Base-by-base conservation (phyloP, 768 basidiomycete genomes). In the Russula foetens region DNA sequence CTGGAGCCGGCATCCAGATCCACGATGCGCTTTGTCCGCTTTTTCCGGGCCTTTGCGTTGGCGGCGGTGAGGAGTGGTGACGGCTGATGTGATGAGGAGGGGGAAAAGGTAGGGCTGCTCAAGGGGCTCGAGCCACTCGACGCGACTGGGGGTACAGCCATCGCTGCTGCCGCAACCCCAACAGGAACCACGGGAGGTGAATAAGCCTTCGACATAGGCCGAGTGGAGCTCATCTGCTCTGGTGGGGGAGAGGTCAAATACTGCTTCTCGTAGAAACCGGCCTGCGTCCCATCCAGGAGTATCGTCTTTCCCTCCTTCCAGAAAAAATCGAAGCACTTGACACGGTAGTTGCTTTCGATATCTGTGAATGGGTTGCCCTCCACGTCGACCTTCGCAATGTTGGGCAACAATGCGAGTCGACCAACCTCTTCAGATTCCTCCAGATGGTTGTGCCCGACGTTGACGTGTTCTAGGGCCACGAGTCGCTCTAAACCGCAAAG, bases 401-500 rank as follows among this genome's bases (percentile, higher is more conserved):
- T 84, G 14, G 93, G 91, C 39, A 98, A 76, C 7, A 81, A 77
- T 0, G 90, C 84, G 24, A 98, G 75, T 31, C 96, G 78, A 8
- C 92, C 89, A 9, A 98, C 77, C 71, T 98, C 96, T 11, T 84
- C 84, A 49, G 82, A 83, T 66, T 98, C 96, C 51, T 87, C 83
- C 38, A 98, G 74, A 55, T 82, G 74, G 65, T 98, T 98, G 56
- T 77, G 71, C 7, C 92, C 81, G 17, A 98, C 75, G 71, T 98
- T 95, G 29, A 97, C 79, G 38, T 90, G 82, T 69, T 95, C 87
- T 12, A 98, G 81, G 2, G 84, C 88, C 58, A 81, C 75, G 0
- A 98, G 79, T n/a, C 94, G 84, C 72, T 98, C 96, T 7, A 98
- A 79, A 19, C 96, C 96, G 62, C 92, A 94, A 56, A 98, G 82